Evolutionary conservation across 805 yeast genomes (phyloP).

Genomic region (Cyberlindnera suaveolens): DNA sequence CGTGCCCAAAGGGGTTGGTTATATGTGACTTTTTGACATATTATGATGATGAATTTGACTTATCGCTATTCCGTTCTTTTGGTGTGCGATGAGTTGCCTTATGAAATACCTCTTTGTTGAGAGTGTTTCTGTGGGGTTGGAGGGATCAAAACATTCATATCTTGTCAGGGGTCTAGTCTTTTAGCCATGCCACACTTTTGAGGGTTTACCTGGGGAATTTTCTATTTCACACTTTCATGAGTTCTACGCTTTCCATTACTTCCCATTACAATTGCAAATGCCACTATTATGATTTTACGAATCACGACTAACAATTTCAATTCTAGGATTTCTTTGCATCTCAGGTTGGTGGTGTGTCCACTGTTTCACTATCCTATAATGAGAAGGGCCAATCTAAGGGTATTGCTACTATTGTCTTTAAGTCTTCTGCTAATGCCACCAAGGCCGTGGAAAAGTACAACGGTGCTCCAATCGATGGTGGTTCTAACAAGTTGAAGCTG

Average conservation of each 20-base stretch:
- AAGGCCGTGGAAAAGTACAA: conserved; percentile 79
- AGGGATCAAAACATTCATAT: too few species aligned
- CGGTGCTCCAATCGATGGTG: conserved; percentile 91
- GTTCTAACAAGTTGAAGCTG: conserved; percentile 64
- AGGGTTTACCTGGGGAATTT: too few species aligned
- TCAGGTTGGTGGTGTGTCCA: conserved; percentile 79
- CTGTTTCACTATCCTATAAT: conserved; percentile 70
- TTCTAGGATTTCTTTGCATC: conserved; percentile 80
- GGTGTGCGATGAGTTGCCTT: too few species aligned
- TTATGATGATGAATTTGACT: too few species aligned
- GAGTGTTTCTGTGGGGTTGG: too few species aligned
- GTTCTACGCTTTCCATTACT: neutral
- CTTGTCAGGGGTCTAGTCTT: too few species aligned
- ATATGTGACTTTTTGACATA: too few species aligned
- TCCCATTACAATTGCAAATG: neutral
- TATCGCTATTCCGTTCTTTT: too few species aligned
- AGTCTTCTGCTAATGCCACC: conserved; percentile 59
- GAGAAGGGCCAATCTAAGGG: conserved; percentile 89
- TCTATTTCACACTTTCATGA: too few species aligned
- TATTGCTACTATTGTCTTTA: conserved; percentile 81
- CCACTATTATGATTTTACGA: neutral
- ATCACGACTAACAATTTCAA: conserved; percentile 9
- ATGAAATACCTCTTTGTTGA: too few species aligned
- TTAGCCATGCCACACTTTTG: too few species aligned
- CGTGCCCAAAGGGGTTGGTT: too few species aligned